phyloP scores from a whole-genome alignment of 2,329 filamentous ascomycete species.

The Metarhizium guizhouense region DNA sequence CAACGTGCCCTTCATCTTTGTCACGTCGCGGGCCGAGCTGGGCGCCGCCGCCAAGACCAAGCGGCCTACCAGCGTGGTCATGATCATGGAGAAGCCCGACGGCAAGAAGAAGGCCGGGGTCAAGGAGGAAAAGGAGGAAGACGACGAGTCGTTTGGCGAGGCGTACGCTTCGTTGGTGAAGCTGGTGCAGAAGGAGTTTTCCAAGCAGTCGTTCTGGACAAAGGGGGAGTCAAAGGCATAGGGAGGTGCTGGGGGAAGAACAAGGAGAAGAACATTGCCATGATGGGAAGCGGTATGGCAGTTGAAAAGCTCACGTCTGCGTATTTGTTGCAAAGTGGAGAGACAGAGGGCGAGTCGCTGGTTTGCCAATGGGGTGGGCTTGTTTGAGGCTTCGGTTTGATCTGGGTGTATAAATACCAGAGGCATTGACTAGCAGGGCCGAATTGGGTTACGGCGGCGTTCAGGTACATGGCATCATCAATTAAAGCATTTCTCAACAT shows the following conservation, averaged over 20 bases:
- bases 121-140: conserved; percentile 35
- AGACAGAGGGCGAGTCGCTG: not conserved
- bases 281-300: not conserved
- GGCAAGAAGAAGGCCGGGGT: conserved; percentile 35
- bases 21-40: conserved; percentile 84
- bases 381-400: conserved; percentile 9
- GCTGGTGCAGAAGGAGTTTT: conserved; percentile 56
- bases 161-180: conserved; percentile 57
- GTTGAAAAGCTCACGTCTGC: not conserved
- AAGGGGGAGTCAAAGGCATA: conserved; percentile 26
- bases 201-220: conserved; percentile 45
- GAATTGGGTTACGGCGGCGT: conserved; percentile 28
- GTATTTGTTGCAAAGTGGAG: not conserved
- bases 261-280: too few relatives aligned
- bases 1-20: conserved; percentile 93
- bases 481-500: conserved; percentile 1
- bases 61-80: conserved; percentile 91
- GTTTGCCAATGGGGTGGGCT: not conserved
- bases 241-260: not conserved
- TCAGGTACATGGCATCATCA: conserved; percentile 23
- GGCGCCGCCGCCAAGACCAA: conserved; percentile 92
- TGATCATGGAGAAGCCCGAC: conserved; percentile 58
- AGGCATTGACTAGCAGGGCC: conserved; percentile 17
- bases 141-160: conserved; percentile 52
- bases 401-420: conserved; percentile 29